These are phyloP conservation scores for Phytophthora pisi DNA, from an alignment of 352 stramenopile species.

Conservation along the genomic window DNA sequence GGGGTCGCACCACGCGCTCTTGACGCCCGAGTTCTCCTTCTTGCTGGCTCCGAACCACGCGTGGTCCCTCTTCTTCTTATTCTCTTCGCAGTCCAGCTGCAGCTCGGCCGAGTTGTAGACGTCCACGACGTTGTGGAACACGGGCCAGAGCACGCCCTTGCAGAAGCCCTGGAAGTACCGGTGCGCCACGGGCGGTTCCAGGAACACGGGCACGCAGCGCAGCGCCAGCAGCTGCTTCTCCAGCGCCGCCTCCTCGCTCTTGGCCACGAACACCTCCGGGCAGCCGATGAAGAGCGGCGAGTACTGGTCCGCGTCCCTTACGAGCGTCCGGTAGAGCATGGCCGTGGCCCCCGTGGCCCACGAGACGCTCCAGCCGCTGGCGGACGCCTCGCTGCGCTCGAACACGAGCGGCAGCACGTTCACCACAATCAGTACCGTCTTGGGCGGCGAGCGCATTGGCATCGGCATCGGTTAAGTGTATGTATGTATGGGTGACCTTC, in stretches of 20 bases:
- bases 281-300: slow-evolving; percentile 75
- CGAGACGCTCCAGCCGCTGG: slow-evolving; percentile 61
- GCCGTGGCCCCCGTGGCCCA: slow-evolving; percentile 77
- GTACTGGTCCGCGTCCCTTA: slow-evolving; percentile 55
- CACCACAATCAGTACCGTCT: slow-evolving; percentile 79
- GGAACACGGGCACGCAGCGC: slow-evolving; percentile 96
- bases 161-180: slow-evolving; percentile 94
- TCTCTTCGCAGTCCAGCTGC: slow-evolving; percentile 50
- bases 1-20: slow-evolving; percentile 57
- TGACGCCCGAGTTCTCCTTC: slow-evolving; percentile 11
- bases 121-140: slow-evolving; percentile 97
- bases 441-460: slow-evolving; percentile 17
- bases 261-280: slow-evolving; percentile 72
- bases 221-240: slow-evolving; percentile 86
- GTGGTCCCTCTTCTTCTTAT: neutral
- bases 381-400: slow-evolving; percentile 44
- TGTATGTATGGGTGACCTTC: slow-evolving; percentile 13
- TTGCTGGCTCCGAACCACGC: slow-evolving; percentile 19
- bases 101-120: slow-evolving; percentile 92
- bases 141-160: slow-evolving; percentile 97
- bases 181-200: slow-evolving; percentile 87
- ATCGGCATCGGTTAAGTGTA: no score
- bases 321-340: slow-evolving; percentile 81
- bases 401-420: slow-evolving; percentile 84
- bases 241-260: slow-evolving; percentile 63